These are phyloP conservation scores for Suhomyces maxii DNA, from an alignment of 1,139 yeast genomes.

Conservation along the genomic window DNA sequence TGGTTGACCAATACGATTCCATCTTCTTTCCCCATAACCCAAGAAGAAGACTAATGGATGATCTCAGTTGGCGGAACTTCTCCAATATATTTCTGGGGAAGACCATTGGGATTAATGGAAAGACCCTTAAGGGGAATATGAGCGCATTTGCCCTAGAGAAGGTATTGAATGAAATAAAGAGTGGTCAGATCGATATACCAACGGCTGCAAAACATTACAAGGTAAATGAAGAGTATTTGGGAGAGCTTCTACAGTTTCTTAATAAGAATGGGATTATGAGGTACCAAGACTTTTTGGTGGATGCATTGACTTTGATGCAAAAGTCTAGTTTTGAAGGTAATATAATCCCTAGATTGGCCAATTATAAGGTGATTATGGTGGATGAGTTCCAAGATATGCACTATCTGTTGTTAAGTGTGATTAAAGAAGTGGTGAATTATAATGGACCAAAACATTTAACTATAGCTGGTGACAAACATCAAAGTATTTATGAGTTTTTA, in stretches of 20 bases:
- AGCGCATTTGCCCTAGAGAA: slow-evolving; percentile 33
- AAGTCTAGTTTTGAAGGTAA: slow-evolving; percentile 13
- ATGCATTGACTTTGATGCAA: slow-evolving; percentile 30
- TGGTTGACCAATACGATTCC: slow-evolving; percentile 43
- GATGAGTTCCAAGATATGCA: slow-evolving; percentile 81
- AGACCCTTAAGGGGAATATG: slow-evolving; percentile 23
- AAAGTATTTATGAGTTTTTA: slow-evolving; percentile 66
- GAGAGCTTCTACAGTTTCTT: slow-evolving; percentile 17
- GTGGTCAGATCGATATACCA: slow-evolving; percentile 26
- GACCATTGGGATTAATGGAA: slow-evolving; percentile 23
- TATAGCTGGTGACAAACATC: slow-evolving; percentile 74
- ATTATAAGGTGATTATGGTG: slow-evolving; percentile 48
- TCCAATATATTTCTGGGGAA: slow-evolving; percentile 33
- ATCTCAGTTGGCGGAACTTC: slow-evolving; percentile 51
- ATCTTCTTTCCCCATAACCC: slow-evolving; percentile 17
- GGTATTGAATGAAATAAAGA: slow-evolving; percentile 32
- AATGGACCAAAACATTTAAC: slow-evolving; percentile 52
- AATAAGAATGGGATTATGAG: slow-evolving; percentile 35
- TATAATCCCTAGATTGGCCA: slow-evolving; percentile 25
- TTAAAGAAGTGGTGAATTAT: slow-evolving; percentile 37
- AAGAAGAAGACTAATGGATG: slow-evolving; percentile 48
- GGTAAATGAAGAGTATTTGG: slow-evolving; percentile 23
- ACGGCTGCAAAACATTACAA: slow-evolving; percentile 26
- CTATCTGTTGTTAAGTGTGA: slow-evolving; percentile 47
- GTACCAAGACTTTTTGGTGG: slow-evolving; percentile 36